phyloP scores from a whole-genome alignment of 108 stramenopile genomes.

The Nitzschia putrida region DNA sequence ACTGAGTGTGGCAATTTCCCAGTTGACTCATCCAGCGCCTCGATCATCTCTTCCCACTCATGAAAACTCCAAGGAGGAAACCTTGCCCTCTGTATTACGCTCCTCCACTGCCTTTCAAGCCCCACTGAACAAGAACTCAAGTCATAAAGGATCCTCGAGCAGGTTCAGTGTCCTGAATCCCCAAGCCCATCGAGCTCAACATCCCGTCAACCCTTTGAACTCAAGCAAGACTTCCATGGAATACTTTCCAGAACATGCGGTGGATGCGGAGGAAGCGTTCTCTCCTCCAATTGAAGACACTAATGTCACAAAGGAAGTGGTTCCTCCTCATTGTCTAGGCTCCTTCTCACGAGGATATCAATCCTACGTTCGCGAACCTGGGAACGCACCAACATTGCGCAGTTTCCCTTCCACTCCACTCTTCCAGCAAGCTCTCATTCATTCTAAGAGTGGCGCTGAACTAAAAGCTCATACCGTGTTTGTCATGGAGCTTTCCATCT shows the following conservation, averaged over 20 bases:
- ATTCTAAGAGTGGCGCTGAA: constrained; percentile 16
- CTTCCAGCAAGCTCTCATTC: constrained; percentile 20
- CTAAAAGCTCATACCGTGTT: constrained; percentile 22
- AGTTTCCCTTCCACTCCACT: constrained; percentile 1
- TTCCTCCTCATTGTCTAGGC: neutral
- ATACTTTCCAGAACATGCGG: neutral
- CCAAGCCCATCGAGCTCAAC: neutral
- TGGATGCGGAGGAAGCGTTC: neutral
- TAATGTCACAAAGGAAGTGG: neutral
- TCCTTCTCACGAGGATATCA: neutral
- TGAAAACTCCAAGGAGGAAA: neutral
- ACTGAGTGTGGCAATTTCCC: constrained; percentile 17
- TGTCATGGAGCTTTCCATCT: constrained; percentile 18
- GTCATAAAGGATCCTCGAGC: neutral
- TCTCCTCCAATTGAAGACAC: neutral
- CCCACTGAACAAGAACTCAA: neutral
- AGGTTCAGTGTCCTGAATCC: neutral
- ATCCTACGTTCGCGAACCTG: neutral
- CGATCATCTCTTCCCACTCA: neutral
- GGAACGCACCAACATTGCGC: neutral
- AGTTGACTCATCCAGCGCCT: neutral
- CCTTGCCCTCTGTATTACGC: neutral
- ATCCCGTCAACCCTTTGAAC: neutral
- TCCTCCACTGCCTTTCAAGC: neutral
- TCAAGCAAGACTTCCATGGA: neutral